phyloP scores from a whole-genome alignment of 2,329 filamentous ascomycete species.

The Trichoderma sp. region DNA sequence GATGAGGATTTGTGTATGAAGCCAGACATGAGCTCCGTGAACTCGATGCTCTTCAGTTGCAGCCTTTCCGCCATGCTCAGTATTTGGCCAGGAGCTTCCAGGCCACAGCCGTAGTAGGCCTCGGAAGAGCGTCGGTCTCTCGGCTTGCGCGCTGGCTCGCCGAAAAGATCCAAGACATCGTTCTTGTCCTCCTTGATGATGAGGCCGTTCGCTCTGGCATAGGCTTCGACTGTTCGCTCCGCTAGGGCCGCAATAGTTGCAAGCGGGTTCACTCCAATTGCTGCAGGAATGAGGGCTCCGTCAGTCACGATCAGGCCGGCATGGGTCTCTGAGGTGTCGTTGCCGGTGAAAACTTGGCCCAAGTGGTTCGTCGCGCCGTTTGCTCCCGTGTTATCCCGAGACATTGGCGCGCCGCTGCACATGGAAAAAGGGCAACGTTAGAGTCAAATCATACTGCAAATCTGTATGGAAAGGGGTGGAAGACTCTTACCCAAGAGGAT shows the following conservation, averaged over 20 bases:
- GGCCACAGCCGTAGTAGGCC: background rate
- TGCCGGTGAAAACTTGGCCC: conserved; percentile 61
- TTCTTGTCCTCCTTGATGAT: conserved; percentile 51
- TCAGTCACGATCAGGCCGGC: conserved; percentile 64
- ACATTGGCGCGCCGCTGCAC: conserved; percentile 63
- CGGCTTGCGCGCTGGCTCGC: conserved; percentile 48
- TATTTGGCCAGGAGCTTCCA: background rate
- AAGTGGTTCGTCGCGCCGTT: conserved; percentile 63
- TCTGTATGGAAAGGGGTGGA: too few relatives aligned
- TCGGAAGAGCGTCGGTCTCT: background rate
- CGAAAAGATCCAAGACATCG: conserved; percentile 57
- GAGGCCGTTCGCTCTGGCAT: conserved; percentile 47
- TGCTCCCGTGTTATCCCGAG: conserved; percentile 57
- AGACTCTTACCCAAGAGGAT: conserved; percentile 56
- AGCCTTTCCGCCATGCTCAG: conserved; percentile 20
- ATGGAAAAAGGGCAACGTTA: background rate
- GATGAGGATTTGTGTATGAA: conserved; percentile 51
- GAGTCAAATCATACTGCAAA: background rate
- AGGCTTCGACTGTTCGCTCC: conserved; percentile 61
- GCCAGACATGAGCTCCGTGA: conserved; percentile 67
- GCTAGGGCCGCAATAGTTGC: conserved; percentile 71
- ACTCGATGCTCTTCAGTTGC: conserved; percentile 53
- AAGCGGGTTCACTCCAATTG: conserved; percentile 67
- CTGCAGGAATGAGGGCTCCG: conserved; percentile 61
- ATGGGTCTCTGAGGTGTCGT: conserved; percentile 52